Conservation (phyloP, 1,284 basidiomycete genomes). For the Hymenochaete sp. region DNA sequence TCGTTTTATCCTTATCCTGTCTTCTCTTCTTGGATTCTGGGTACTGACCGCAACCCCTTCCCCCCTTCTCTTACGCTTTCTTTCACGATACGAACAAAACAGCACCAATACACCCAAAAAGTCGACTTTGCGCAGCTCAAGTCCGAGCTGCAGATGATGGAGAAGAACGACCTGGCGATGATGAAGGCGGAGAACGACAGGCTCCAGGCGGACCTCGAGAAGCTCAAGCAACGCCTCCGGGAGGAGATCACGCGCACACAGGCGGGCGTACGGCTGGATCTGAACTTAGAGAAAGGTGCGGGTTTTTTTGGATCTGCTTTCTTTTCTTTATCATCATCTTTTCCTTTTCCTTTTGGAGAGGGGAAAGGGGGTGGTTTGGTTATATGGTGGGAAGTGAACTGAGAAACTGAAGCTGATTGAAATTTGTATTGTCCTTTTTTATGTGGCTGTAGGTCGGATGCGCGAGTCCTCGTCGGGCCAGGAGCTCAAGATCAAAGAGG, state of each 20-base stretch:
- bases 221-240: conserved; percentile 88
- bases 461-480: conserved; percentile 89
- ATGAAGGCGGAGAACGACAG: conserved; percentile 96
- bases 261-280: conserved; percentile 87
- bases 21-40: background rate
- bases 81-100: background rate
- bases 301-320: background rate
- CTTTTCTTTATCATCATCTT: background rate
- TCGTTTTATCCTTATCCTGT: background rate
- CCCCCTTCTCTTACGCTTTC: background rate
- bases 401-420: background rate
- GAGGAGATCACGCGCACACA: conserved; percentile 92
- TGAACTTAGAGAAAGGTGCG: conserved; percentile 89
- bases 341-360: background rate
- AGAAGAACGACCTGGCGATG: conserved; percentile 95
- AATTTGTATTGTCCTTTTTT: background rate
- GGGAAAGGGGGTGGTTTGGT: background rate
- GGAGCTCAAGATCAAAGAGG: conserved; percentile 96
- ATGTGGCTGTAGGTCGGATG: conserved; percentile 56
- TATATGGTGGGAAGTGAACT: background rate
- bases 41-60: background rate
- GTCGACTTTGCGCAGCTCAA: conserved; percentile 97
- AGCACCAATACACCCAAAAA: conserved; percentile 93
- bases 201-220: conserved; percentile 86
- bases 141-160: conserved; percentile 91